Percentiles rank a stretch among this genome's conserved stretches.
Conservation (phyloP, 176 grass and related monocot species). For the Alopecurus myosuroides region DNA sequence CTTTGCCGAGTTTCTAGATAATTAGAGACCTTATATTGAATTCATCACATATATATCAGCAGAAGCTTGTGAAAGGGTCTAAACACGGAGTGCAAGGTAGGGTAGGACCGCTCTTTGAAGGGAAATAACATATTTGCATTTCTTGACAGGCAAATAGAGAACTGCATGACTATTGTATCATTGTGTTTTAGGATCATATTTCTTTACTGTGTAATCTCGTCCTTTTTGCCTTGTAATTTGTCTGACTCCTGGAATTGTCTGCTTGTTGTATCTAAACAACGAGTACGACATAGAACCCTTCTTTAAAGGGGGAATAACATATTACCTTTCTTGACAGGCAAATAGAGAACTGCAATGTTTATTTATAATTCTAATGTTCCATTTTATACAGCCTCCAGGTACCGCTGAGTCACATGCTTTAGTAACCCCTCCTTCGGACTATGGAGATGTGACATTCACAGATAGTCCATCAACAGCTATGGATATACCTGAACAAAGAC, state of each 20-base stretch:
- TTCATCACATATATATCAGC: background rate
- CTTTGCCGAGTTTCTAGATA: constrained; percentile 1
- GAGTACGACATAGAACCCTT: background rate
- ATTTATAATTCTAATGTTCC: constrained; percentile 12
- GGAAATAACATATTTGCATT: background rate
- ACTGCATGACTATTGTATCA: background rate
- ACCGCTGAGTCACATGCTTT: constrained; percentile 72
- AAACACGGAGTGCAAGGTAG: background rate
- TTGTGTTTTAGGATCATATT: background rate
- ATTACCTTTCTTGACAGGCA: background rate
- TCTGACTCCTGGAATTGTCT: background rate
- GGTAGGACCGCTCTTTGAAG: background rate
- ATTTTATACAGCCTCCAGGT: constrained; percentile 80
- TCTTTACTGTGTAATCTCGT: background rate
- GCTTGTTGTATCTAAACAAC: constrained; percentile 6
- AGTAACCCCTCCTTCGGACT: constrained; percentile 47
- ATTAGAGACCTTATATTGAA: background rate
- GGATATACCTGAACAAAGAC: constrained; percentile 70
- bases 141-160: background rate
- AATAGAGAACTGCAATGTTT: constrained; percentile 6
- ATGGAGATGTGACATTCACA: constrained; percentile 52
- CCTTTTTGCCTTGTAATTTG: constrained; percentile 13
- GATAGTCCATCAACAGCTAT: constrained; percentile 73
- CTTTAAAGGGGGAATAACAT: background rate
- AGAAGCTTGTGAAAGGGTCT: constrained; percentile 4